Evolutionary conservation across 768 basidiomycete genomes (phyloP), one percentile per base, ranked within the genome.

Genomic region (Mycena haematopus): DNA sequence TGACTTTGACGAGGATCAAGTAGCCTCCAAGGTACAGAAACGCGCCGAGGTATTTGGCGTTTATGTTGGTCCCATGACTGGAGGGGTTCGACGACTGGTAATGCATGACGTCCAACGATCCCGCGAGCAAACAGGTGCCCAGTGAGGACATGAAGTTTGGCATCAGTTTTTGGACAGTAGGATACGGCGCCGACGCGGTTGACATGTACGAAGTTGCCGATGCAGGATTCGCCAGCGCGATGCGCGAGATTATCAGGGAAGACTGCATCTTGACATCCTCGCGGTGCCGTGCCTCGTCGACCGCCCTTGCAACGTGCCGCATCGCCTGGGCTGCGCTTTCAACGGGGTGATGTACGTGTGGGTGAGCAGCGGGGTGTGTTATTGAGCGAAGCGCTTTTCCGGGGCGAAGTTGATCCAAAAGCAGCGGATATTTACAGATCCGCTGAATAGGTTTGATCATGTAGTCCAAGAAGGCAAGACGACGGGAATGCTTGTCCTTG

Each of bases 401-500:
- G 5, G 78, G 73, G 52, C 75, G 74, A 36, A 97, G 82, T 68
- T 91, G 88, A 60, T 88, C 89, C 47, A 99, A 84, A 10, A 99
- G 82, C 53, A 99, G 83, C 19, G 95, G 94, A 72, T 99, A 99
- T 68, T 90, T 92, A 84, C 96, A 98, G 52, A 99, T 90, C 53
- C 95, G 82, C 75, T 99, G 96, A 17, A 98, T 84, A n/a, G 96
- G 96, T 75, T 95, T 95, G 78, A 99, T 98, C 77, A 98, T 83
- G 72, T 95, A 95, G 77, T 99, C 96, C 67, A 86, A 78, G 74
- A 92, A 87, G 60, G 82, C 81, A 38, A 92, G 82, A 22, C 84
- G 84, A 14, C 77, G 73, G 6, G 69, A 68, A 49, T 70, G 65
- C 60, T 71, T 78, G 59, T 72, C 72, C 72, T 66, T 75, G 21